These are phyloP conservation scores for Reutealis trisperma DNA, from an alignment of 345 rosid species.

Conservation along the genomic window DNA sequence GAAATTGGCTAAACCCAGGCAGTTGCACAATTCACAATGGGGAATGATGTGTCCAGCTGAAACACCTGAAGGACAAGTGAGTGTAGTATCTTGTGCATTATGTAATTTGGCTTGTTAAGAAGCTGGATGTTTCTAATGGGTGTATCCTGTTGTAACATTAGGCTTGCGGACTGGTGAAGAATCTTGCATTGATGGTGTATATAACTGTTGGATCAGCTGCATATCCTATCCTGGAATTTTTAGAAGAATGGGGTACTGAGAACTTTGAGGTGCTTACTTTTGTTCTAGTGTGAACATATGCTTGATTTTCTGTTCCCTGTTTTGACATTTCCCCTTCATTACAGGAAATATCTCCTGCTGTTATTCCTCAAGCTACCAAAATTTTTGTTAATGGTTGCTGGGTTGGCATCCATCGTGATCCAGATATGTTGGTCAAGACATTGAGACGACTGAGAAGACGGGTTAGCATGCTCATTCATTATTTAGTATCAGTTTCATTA, in stretches of 20 bases:
- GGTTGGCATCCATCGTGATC: constrained; percentile 98
- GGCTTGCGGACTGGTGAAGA: constrained; percentile 99
- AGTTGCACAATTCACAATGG: constrained; percentile 99
- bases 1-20: constrained; percentile 96
- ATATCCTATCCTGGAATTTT: constrained; percentile 84
- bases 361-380: constrained; percentile 93
- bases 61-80: constrained; percentile 99
- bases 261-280: constrained; percentile 74
- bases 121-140: constrained; percentile 6
- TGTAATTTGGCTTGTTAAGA: not conserved
- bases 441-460: constrained; percentile 88
- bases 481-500: not conserved
- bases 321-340: constrained; percentile 19
- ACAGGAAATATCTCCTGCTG: constrained; percentile 96
- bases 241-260: constrained; percentile 98
- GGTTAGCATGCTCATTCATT: constrained; percentile 42
- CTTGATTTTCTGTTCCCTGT: not conserved
- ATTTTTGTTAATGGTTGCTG: constrained; percentile 96
- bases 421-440: constrained; percentile 98
- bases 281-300: not conserved
- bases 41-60: constrained; percentile 99
- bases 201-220: constrained; percentile 97
- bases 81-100: constrained; percentile 5
- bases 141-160: constrained; percentile 27
- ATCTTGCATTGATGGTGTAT: constrained; percentile 97